Conservation (phyloP, 2,329 filamentous ascomycete genomes). For the Blastomyces emzantsi region DNA sequence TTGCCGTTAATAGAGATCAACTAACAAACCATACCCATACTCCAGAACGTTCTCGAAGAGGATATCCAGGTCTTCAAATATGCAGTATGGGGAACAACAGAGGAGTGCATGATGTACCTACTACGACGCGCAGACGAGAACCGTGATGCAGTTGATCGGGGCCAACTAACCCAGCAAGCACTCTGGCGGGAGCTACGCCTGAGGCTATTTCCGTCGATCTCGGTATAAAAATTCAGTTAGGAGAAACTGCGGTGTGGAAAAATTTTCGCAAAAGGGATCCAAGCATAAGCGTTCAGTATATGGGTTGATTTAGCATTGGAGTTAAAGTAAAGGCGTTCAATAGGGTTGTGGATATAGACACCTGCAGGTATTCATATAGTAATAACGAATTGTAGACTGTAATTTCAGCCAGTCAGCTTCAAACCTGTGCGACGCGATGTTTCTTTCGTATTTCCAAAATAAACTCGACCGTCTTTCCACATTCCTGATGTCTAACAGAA, state of each 20-base stretch:
- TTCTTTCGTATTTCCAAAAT: too few relatives aligned
- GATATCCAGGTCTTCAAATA: conserved; percentile 49
- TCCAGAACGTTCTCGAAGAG: conserved; percentile 14
- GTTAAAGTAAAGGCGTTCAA: not conserved
- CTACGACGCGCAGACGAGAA: conserved; percentile 66
- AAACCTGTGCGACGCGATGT: not conserved
- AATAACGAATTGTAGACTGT: not conserved
- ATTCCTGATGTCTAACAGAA: not conserved
- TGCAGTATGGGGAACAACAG: conserved; percentile 51
- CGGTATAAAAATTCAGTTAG: not conserved
- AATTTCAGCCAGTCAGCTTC: not conserved
- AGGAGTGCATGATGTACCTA: conserved; percentile 52
- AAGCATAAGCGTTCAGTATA: not conserved
- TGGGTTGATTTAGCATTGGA: not conserved
- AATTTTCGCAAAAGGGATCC: not conserved
- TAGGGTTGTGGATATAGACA: not conserved
- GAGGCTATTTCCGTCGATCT: conserved; percentile 6
- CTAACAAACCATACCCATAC: not conserved
- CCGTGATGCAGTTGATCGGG: conserved; percentile 51
- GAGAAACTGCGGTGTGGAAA: not conserved
- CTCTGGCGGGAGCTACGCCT: conserved; percentile 17
- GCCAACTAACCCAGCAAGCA: conserved; percentile 13
- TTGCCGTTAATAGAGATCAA: not conserved
- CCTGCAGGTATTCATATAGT: not conserved
- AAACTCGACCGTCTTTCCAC: not conserved